Conservation (phyloP, 768 basidiomycete species). For the Trametes meyenii region DNA sequence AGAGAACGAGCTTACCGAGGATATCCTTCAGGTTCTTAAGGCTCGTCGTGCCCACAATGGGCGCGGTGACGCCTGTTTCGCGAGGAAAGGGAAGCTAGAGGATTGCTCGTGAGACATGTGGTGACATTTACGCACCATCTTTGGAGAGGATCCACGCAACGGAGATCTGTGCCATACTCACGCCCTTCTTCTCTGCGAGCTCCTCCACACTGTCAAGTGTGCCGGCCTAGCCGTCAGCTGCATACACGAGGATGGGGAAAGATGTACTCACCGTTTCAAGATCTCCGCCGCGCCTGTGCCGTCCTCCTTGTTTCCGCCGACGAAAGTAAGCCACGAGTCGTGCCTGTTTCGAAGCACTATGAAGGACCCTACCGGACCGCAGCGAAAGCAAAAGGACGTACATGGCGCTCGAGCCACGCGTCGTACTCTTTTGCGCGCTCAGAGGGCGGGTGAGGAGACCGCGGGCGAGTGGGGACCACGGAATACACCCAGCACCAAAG, state of each 20-base stretch:
- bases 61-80: constrained; percentile 37
- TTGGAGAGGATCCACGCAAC: constrained; percentile 30
- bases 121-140: constrained; percentile 65
- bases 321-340: constrained; percentile 3
- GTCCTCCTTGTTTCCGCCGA: constrained; percentile 16
- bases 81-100: constrained; percentile 9
- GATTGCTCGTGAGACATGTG: constrained; percentile 78
- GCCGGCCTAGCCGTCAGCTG: background rate
- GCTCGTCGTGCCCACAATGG: constrained; percentile 45
- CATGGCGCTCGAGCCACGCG: constrained; percentile 30
- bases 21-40: constrained; percentile 45
- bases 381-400: constrained; percentile 12
- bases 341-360: background rate
- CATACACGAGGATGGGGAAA: background rate
- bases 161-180: constrained; percentile 46
- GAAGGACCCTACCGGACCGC: background rate
- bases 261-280: constrained; percentile 21
- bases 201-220: constrained; percentile 34
- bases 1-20: constrained; percentile 27
- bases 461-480: constrained; percentile 44
- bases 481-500: constrained; percentile 42
- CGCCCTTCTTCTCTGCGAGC: constrained; percentile 42
- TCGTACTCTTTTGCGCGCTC: constrained; percentile 23
- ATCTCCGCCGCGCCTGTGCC: constrained; percentile 22
- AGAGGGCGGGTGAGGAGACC: constrained; percentile 38